A percentile compares a stretch with the other conserved stretches of the same genome.
Evolutionary conservation across 148 eudicot genomes (phyloP).

Genomic region (Suaeda aralocaspica): DNA sequence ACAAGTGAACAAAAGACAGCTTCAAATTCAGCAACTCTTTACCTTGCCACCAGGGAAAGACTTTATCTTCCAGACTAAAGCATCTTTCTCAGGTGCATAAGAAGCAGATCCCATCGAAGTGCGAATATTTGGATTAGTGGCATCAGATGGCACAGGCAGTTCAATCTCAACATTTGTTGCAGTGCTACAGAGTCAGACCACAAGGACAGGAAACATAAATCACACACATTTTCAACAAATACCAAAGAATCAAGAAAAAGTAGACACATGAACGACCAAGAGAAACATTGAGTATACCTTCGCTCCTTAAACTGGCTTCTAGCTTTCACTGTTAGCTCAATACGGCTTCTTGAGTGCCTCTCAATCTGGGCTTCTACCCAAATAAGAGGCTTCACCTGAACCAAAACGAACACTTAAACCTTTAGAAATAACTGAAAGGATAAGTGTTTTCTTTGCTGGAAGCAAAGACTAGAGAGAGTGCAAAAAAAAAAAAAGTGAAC

Average conservation of each 20-base stretch:
- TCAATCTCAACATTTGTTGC: slow-evolving; percentile 98
- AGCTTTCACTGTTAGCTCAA: slow-evolving; percentile 81
- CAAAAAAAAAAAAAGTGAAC: slow-evolving; percentile 28
- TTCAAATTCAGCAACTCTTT: not conserved
- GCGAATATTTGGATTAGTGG: slow-evolving; percentile 83
- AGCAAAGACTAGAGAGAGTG: not conserved
- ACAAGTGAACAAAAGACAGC: not conserved
- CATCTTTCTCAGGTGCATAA: slow-evolving; percentile 95
- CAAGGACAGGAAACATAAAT: not conserved
- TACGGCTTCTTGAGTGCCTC: slow-evolving; percentile 91
- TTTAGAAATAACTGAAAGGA: not conserved
- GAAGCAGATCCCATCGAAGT: slow-evolving; percentile 98
- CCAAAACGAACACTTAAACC: slow-evolving; percentile 1
- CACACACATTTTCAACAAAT: not conserved
- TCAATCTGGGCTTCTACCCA: slow-evolving; percentile 99
- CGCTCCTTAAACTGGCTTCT: slow-evolving; percentile 95
- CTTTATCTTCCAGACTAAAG: slow-evolving; percentile 86
- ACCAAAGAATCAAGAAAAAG: not conserved
- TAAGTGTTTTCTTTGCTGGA: not conserved
- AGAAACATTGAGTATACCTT: slow-evolving; percentile 42
- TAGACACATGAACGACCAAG: slow-evolving; percentile 1
- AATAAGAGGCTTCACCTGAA: slow-evolving; percentile 88
- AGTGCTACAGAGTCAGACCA: slow-evolving; percentile 46
- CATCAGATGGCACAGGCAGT: slow-evolving; percentile 84
- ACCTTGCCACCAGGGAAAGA: slow-evolving; percentile 99